Conservation (phyloP, 805 yeast species). For the Candida jianshihensis region DNA sequence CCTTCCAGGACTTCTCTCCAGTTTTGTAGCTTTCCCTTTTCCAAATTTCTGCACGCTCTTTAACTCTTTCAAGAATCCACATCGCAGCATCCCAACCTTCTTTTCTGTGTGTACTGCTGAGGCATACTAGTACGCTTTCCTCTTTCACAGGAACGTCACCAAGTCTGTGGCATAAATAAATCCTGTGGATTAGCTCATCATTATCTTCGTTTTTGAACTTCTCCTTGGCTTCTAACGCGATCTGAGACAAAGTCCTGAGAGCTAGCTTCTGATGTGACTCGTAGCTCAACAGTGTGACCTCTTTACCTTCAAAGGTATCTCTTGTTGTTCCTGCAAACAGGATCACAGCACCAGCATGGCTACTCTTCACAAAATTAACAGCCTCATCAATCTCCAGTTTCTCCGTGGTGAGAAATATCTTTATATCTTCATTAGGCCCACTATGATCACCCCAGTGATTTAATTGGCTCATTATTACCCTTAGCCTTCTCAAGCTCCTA, state of each 20-base stretch:
- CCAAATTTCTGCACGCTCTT: constrained; percentile 43
- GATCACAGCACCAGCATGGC: constrained; percentile 41
- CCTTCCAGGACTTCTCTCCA: constrained; percentile 37
- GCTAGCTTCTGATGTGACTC: constrained; percentile 42
- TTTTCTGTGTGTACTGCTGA: constrained; percentile 38
- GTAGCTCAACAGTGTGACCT: constrained; percentile 34
- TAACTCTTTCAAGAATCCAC: constrained; percentile 38
- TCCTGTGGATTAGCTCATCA: constrained; percentile 24
- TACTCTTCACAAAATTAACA: constrained; percentile 33
- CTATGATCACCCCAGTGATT: constrained; percentile 6
- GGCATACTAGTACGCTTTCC: constrained; percentile 39
- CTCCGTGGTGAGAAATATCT: constrained; percentile 21
- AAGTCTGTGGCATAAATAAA: constrained; percentile 37
- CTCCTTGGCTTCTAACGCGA: constrained; percentile 28
- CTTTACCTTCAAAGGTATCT: constrained; percentile 34
- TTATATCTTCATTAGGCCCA: constrained; percentile 1
- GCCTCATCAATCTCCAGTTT: constrained; percentile 15
- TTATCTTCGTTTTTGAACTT: constrained; percentile 18
- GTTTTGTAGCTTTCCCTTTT: constrained; percentile 38
- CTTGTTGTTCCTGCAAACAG: constrained; percentile 46
- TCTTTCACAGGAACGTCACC: constrained; percentile 42
- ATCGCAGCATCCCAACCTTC: constrained; percentile 42
- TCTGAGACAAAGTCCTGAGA: constrained; percentile 25
- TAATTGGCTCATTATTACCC: neutral
- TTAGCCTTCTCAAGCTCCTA: too few relatives aligned